Evolutionary conservation across 2,329 filamentous ascomycete species (phyloP), one percentile per base, ranked within the genome.

Genomic region (Amauroascus verrucosus): DNA sequence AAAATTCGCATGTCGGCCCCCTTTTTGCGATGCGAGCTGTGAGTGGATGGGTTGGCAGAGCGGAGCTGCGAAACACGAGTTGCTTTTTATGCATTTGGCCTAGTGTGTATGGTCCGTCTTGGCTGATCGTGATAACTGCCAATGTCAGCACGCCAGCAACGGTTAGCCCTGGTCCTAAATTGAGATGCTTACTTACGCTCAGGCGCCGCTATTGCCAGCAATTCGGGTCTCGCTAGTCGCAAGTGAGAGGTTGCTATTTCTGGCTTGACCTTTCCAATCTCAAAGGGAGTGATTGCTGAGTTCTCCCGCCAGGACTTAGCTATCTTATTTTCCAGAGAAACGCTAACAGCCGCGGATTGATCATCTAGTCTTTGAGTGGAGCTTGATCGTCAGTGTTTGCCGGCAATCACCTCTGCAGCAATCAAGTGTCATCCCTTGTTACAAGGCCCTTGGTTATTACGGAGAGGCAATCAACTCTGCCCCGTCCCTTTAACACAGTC

Each of bases 321-420:
- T n/a, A n/a, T n/a, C n/a, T n/a, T 30, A 9, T 5, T 30, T 30
- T 41, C 38, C 5, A 6, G 38, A 41, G 8, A 24, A 24, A n/a
- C 18, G n/a, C 38, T 30, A 35, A 22, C 46, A 26, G 18, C 18
- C 20, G 14, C 24, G 40, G 28, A 24, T 32, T 18, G 51, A 54
- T 54, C 47, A 51, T 13, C 53, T 44, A 43, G 9, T 53, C 37
- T 9, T 30, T 30, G 24, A 49, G 55, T 54, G 53, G 53, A 54
- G 46, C 33, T 55, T 54, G 56, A 57, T 57, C 56, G 56, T 51
- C 56, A 48, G 37, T 46, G 28, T 28, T 54, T 54, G 33, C 45
- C 43, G 20, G 16, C 33, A 40, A 28, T 28, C 45, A 30, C 9
- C 16, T 2, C 13, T 41, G 38, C 38, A 24, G 41, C 41, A 13